Conservation (phyloP, 108 stramenopile species). For the Pseudonitzschia multiseries region DNA sequence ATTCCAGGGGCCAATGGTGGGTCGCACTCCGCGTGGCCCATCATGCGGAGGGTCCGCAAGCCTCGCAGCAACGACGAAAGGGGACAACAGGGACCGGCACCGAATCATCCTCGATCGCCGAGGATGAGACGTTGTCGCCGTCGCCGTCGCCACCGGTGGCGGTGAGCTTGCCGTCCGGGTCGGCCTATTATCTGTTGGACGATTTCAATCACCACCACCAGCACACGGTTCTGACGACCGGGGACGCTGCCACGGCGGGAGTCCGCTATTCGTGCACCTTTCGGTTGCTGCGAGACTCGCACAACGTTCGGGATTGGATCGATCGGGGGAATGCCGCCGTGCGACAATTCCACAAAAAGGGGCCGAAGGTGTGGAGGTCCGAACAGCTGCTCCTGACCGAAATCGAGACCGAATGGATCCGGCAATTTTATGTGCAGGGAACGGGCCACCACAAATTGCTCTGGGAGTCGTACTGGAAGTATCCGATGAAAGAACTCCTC, state of each 20-base stretch:
- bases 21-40: slow-evolving; percentile 56
- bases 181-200: slow-evolving; percentile 82
- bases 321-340: slow-evolving; percentile 31
- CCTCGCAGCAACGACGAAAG: slow-evolving; percentile 25
- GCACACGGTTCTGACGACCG: slow-evolving; percentile 54
- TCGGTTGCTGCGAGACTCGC: slow-evolving; percentile 48
- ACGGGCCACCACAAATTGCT: slow-evolving; percentile 41
- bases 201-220: slow-evolving; percentile 84
- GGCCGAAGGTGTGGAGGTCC: slow-evolving; percentile 51
- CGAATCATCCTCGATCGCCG: slow-evolving; percentile 31
- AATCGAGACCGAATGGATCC: slow-evolving; percentile 73
- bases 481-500: slow-evolving; percentile 42
- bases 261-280: slow-evolving; percentile 59
- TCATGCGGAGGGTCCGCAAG: slow-evolving; percentile 49
- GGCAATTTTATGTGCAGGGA: slow-evolving; percentile 79
- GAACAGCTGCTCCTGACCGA: slow-evolving; percentile 57
- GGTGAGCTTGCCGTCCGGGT: slow-evolving; percentile 50
- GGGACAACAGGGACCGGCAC: slow-evolving; percentile 34
- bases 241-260: slow-evolving; percentile 22
- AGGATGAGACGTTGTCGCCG: too few species aligned
- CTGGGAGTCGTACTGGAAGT: slow-evolving; percentile 40
- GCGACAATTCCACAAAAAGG: slow-evolving; percentile 50
- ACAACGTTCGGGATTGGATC: slow-evolving; percentile 42
- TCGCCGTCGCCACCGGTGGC: slow-evolving; percentile 48
- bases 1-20: slow-evolving; percentile 39